Evolutionary conservation across 768 basidiomycete species (phyloP).

Genomic region (Porpolomopsis calyptriformis): DNA sequence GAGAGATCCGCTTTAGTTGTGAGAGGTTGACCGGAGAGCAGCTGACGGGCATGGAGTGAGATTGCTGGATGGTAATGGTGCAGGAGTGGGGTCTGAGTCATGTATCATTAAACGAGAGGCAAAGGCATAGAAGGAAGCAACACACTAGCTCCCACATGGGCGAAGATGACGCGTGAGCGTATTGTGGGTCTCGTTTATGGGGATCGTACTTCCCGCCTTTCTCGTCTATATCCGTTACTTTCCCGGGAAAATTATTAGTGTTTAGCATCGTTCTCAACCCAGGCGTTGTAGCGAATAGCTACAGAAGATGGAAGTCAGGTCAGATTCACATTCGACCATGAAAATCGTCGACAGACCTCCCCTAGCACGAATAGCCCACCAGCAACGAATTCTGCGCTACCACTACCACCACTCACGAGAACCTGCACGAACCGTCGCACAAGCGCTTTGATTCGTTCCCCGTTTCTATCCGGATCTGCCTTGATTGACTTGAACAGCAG

Average conservation of each 20-base stretch:
- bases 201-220: conserved; percentile 58
- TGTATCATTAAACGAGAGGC: background rate
- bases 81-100: conserved; percentile 60
- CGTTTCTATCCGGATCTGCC: conserved; percentile 40
- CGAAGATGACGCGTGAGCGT: conserved; percentile 64
- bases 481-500: conserved; percentile 86
- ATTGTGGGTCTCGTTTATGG: conserved; percentile 82
- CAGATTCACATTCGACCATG: conserved; percentile 1
- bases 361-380: conserved; percentile 82
- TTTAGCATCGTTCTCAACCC: conserved; percentile 32
- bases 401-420: conserved; percentile 55
- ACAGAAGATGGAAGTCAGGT: conserved; percentile 1
- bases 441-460: conserved; percentile 65
- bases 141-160: conserved; percentile 88
- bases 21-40: conserved; percentile 60
- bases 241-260: background rate
- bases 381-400: conserved; percentile 78
- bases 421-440: conserved; percentile 78
- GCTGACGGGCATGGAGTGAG: conserved; percentile 74
- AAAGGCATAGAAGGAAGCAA: background rate
- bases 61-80: conserved; percentile 88
- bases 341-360: conserved; percentile 45
- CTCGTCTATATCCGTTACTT: background rate
- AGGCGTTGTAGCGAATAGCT: conserved; percentile 34
- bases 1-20: conserved; percentile 82